A percentile compares a stretch with the other conserved stretches of the same genome.
phyloP scores from a whole-genome alignment of 306 rosid species.

The Rosa persica region DNA sequence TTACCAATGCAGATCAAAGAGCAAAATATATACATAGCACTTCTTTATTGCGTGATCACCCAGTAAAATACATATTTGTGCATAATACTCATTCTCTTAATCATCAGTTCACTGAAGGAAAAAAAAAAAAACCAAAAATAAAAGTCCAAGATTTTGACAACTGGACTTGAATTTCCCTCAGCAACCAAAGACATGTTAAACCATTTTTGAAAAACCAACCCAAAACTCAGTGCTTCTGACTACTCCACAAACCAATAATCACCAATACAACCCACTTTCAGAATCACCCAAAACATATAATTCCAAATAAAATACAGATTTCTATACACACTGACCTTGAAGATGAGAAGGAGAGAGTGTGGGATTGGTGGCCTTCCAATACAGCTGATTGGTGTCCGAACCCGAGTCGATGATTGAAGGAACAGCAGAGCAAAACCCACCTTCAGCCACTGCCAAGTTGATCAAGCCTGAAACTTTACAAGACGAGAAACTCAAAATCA shows the following conservation, averaged over 20 bases:
- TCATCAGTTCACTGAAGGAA: background rate
- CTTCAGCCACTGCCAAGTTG: slow-evolving; percentile 37
- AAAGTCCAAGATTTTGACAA: background rate
- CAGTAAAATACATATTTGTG: background rate
- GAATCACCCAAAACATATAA: background rate
- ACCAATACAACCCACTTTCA: background rate
- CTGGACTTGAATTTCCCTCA: too few relatives aligned
- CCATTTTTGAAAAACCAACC: background rate
- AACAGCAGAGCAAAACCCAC: slow-evolving; percentile 76
- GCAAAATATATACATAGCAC: background rate
- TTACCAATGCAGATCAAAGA: background rate
- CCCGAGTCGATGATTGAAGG: slow-evolving; percentile 42
- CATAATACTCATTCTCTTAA: background rate
- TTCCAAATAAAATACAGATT: background rate
- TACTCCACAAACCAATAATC: background rate
- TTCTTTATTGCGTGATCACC: background rate
- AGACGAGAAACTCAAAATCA: slow-evolving; percentile 13
- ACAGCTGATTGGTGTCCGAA: slow-evolving; percentile 48
- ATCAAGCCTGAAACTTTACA: slow-evolving; percentile 48
- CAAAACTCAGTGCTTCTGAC: background rate
- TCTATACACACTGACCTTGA: slow-evolving; percentile 50
- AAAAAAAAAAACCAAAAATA: background rate
- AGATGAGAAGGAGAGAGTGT: slow-evolving; percentile 77
- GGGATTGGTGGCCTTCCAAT: slow-evolving; percentile 64
- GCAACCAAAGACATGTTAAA: background rate